Evolutionary conservation across 768 basidiomycete genomes (phyloP).

Genomic region (Lenzites betulinus): DNA sequence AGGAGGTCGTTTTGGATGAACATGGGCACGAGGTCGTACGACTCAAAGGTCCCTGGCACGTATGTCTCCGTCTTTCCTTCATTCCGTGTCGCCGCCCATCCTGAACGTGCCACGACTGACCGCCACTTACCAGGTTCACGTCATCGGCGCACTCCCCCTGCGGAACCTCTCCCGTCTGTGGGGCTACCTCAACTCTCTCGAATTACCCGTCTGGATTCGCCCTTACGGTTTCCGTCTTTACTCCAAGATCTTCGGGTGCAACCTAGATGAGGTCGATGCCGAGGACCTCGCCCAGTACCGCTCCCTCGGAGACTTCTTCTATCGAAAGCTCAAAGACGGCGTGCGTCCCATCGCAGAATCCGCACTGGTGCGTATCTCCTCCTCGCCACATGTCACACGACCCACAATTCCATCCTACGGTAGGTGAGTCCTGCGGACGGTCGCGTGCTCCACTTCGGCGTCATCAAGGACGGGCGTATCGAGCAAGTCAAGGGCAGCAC

Average conservation of each 20-base stretch:
- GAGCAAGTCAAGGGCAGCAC: conserved; percentile 99
- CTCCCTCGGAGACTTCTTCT: conserved; percentile 95
- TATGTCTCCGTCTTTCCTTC: conserved; percentile 37
- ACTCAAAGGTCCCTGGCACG: conserved; percentile 93
- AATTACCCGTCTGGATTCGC: conserved; percentile 94
- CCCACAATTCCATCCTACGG: neutral
- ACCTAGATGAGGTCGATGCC: conserved; percentile 87
- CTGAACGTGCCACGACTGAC: neutral
- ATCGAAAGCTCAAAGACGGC: conserved; percentile 81
- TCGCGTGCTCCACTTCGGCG: conserved; percentile 88
- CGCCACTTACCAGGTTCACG: conserved; percentile 69
- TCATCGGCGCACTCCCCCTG: conserved; percentile 91
- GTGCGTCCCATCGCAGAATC: conserved; percentile 78
- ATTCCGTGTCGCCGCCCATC: neutral
- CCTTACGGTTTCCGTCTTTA: conserved; percentile 88
- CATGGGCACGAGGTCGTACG: conserved; percentile 80
- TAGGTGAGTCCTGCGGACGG: conserved; percentile 96
- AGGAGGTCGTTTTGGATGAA: conserved; percentile 77
- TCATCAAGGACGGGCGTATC: conserved; percentile 73
- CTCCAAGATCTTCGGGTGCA: conserved; percentile 87
- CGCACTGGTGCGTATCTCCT: conserved; percentile 54
- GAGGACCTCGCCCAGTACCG: conserved; percentile 76
- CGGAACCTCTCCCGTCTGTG: conserved; percentile 95
- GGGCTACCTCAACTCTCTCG: conserved; percentile 93
- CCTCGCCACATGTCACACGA: neutral